These are phyloP conservation scores for Mycena albidolilacea DNA, from an alignment of 768 basidiomycete genomes.

Conservation along the genomic window DNA sequence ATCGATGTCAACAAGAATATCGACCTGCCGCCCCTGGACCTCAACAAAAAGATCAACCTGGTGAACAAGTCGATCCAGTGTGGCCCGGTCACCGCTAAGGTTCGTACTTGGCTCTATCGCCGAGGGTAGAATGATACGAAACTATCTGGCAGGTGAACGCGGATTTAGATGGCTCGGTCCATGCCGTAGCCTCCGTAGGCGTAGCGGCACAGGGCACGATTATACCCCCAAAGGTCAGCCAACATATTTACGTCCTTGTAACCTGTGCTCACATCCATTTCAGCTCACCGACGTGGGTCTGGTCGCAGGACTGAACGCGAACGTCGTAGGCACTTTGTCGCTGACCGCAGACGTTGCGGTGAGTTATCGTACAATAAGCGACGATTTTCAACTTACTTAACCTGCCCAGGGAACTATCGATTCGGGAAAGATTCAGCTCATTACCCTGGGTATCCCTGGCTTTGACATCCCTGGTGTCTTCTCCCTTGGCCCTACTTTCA, in stretches of 20 bases:
- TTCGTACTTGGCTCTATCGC: constrained; percentile 46
- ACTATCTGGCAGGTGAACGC: neutral
- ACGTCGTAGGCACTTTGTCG: constrained; percentile 56
- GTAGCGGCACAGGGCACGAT: constrained; percentile 61
- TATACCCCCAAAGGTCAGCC: constrained; percentile 56
- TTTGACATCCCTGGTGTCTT: constrained; percentile 67
- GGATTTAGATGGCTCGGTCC: constrained; percentile 44
- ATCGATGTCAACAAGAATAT: constrained; percentile 48
- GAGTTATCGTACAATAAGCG: constrained; percentile 11
- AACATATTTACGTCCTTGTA: neutral
- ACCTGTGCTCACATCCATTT: neutral
- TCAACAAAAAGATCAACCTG: constrained; percentile 50
- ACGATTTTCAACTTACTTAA: neutral
- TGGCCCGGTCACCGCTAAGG: constrained; percentile 41
- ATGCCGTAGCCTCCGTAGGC: constrained; percentile 54
- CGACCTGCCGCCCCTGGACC: constrained; percentile 49
- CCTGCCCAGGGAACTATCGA: constrained; percentile 53
- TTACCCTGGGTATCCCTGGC: constrained; percentile 59
- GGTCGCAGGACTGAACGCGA: constrained; percentile 46
- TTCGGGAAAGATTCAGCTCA: constrained; percentile 58
- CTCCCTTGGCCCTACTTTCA: constrained; percentile 63
- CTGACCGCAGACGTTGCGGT: constrained; percentile 57
- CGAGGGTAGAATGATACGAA: neutral
- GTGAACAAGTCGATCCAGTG: constrained; percentile 45
- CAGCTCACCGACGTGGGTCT: neutral